phyloP scores from a whole-genome alignment of 441 rosid species.

The Arabidopsis hybrid region DNA sequence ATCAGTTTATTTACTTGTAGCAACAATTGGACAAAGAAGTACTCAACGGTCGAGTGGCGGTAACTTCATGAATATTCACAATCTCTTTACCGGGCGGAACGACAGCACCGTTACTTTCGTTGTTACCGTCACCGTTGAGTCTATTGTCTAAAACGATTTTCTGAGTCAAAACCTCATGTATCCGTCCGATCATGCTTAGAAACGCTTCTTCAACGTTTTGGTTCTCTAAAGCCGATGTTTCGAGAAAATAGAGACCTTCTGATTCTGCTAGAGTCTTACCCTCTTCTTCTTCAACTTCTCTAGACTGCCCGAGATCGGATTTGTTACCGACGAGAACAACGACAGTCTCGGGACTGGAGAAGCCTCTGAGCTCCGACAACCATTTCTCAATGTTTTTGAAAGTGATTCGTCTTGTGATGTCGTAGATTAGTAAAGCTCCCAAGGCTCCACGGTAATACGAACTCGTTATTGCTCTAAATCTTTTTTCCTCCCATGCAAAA shows the following conservation, averaged over 20 bases:
- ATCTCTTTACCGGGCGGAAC: conserved; percentile 41
- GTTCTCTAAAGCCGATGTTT: conserved; percentile 62
- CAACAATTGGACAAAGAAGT: conserved; percentile 38
- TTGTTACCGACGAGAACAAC: conserved; percentile 42
- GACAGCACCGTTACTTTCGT: neutral
- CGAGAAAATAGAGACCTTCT: conserved; percentile 39
- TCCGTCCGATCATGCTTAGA: conserved; percentile 46
- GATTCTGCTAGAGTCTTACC: conserved; percentile 48
- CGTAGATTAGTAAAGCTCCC: conserved; percentile 81
- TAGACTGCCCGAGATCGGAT: conserved; percentile 39
- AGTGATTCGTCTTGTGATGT: conserved; percentile 70
- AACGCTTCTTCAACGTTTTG: conserved; percentile 41
- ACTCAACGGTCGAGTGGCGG: conserved; percentile 32
- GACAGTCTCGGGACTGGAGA: conserved; percentile 34
- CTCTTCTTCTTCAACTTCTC: conserved; percentile 54
- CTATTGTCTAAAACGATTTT: conserved; percentile 51
- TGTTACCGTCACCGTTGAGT: conserved; percentile 26
- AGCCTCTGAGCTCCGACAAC: conserved; percentile 68
- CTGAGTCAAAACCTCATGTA: conserved; percentile 61
- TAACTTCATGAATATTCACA: conserved; percentile 38
- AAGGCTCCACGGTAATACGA: conserved; percentile 93
- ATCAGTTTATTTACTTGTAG: neutral
- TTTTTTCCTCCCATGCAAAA: conserved; percentile 29
- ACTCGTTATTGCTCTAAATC: conserved; percentile 92
- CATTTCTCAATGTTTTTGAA: conserved; percentile 47